phyloP scores from a whole-genome alignment of 1,284 basidiomycete species.

The Ustilago bromivora region DNA sequence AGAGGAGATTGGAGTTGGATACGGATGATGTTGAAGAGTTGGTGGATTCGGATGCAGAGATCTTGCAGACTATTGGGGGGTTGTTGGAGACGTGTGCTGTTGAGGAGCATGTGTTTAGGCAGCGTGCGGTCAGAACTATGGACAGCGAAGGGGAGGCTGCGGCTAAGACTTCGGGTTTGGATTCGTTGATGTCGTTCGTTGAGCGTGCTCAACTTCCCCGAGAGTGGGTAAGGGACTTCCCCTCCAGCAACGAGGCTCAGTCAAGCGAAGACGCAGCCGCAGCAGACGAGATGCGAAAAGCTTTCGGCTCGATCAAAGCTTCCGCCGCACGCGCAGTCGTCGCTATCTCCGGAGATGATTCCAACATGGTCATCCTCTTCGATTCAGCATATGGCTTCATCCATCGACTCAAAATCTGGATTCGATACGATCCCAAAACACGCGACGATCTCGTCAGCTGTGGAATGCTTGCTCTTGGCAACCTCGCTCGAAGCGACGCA shows the following conservation, averaged over 20 bases:
- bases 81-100: constrained; percentile 49
- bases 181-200: constrained; percentile 53
- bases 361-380: constrained; percentile 79
- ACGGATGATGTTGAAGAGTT: constrained; percentile 46
- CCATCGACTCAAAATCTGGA: constrained; percentile 80
- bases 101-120: constrained; percentile 36
- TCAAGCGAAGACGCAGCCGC: constrained; percentile 35
- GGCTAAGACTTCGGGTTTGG: constrained; percentile 18
- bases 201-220: constrained; percentile 45
- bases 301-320: constrained; percentile 83
- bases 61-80: constrained; percentile 42
- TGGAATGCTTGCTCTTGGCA: constrained; percentile 83
- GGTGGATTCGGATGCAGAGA: constrained; percentile 53
- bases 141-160: not conserved
- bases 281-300: constrained; percentile 75
- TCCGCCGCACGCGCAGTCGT: constrained; percentile 85
- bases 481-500: constrained; percentile 75
- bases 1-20: constrained; percentile 25
- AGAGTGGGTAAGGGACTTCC: constrained; percentile 34
- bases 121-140: constrained; percentile 16
- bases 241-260: not conserved
- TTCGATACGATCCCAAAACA: constrained; percentile 70
- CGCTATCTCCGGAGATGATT: constrained; percentile 83
- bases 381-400: constrained; percentile 73
- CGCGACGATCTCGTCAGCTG: constrained; percentile 85